phyloP scores from a whole-genome alignment of 2,329 filamentous ascomycete species.

The Colletotrichum ledebouriae region DNA sequence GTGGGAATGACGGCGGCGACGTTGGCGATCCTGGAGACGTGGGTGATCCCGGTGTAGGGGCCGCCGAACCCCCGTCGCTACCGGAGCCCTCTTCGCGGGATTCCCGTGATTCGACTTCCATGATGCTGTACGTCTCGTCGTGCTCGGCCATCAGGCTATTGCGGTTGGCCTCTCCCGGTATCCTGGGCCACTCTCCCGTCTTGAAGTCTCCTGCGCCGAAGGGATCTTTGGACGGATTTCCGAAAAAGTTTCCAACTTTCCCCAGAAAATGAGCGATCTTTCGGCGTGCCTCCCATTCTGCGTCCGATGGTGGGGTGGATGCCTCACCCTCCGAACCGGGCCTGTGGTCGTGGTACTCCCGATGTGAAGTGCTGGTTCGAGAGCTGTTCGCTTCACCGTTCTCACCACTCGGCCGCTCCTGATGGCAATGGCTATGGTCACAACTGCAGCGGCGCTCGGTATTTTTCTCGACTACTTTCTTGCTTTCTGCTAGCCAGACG shows the following conservation, averaged over 20 bases:
- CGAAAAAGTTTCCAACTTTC: slow-evolving; percentile 59
- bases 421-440: slow-evolving; percentile 16
- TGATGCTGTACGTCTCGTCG: slow-evolving; percentile 56
- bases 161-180: slow-evolving; percentile 65
- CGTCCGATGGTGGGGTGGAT: slow-evolving; percentile 38
- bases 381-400: background rate
- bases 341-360: background rate
- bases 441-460: slow-evolving; percentile 3
- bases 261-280: slow-evolving; percentile 60
- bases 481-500: slow-evolving; percentile 58
- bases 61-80: slow-evolving; percentile 7
- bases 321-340: background rate
- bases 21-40: slow-evolving; percentile 2
- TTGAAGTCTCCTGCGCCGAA: slow-evolving; percentile 64
- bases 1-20: background rate
- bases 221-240: slow-evolving; percentile 60
- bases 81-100: slow-evolving; percentile 47
- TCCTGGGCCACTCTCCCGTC: slow-evolving; percentile 64
- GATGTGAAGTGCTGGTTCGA: slow-evolving; percentile 13
- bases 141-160: slow-evolving; percentile 56
- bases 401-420: background rate
- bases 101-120: slow-evolving; percentile 49
- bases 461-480: slow-evolving; percentile 45
- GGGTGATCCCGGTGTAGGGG: slow-evolving; percentile 17
- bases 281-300: background rate